A percentile compares a stretch with the other conserved stretches of the same genome.
phyloP scores from a whole-genome alignment of 2,329 filamentous ascomycete species.

The Fragosphaeria purpurea region DNA sequence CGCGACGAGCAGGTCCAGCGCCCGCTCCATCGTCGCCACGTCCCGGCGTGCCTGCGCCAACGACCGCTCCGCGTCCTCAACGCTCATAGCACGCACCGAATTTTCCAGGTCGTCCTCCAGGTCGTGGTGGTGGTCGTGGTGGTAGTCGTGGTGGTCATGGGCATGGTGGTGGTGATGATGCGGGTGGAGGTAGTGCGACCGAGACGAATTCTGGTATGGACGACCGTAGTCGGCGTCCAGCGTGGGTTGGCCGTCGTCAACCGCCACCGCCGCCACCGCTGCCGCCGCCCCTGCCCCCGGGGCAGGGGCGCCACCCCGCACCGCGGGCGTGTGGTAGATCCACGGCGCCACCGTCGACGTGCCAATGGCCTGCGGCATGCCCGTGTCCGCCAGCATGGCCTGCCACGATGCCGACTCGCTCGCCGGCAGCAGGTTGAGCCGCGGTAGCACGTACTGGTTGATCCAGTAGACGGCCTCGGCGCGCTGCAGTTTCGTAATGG shows the following conservation, averaged over 20 bases:
- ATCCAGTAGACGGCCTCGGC: constrained; percentile 59
- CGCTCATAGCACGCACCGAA: constrained; percentile 44
- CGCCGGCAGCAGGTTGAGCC: constrained; percentile 42
- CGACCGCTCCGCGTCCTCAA: constrained; percentile 53
- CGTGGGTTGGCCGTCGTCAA: not conserved
- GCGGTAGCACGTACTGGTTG: constrained; percentile 57
- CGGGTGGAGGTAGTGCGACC: not conserved
- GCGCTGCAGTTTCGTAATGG: constrained; percentile 54
- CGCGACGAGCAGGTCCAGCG: constrained; percentile 47
- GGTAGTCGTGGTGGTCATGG: not conserved
- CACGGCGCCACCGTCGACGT: constrained; percentile 44
- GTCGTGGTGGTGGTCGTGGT: constrained; percentile 3
- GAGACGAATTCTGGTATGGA: too few species aligned
- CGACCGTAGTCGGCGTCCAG: not conserved
- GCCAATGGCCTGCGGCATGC: constrained; percentile 25
- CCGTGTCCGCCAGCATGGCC: constrained; percentile 18
- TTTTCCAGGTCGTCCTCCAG: constrained; percentile 18
- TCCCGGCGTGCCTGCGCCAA: constrained; percentile 44
- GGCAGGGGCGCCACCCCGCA: not conserved
- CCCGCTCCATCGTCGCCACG: constrained; percentile 53
- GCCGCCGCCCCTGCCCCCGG: not conserved
- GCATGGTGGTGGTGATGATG: not conserved
- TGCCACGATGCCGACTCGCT: constrained; percentile 27
- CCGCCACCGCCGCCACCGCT: not conserved
- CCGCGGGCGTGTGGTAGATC: constrained; percentile 30